Percentiles rank a stretch among this genome's conserved stretches.
These are phyloP conservation scores for Rhodotorula sp. DNA, from an alignment of 1,284 basidiomycete species.

Conservation along the genomic window DNA sequence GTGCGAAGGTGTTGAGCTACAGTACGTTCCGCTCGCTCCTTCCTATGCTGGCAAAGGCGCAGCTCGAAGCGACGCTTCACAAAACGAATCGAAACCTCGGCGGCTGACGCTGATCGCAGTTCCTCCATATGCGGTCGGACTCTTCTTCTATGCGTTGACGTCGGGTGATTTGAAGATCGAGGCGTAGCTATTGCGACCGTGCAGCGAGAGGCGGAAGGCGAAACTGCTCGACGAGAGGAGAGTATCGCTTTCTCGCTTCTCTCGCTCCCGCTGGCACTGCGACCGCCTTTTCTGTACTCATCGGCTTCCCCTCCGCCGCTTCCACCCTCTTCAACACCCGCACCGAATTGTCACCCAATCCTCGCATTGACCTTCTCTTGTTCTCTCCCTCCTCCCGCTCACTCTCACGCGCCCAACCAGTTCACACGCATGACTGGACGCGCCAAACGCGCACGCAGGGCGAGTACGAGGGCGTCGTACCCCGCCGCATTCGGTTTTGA, in stretches of 20 bases:
- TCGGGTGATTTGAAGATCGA: slow-evolving; percentile 28
- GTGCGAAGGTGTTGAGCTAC: slow-evolving; percentile 15
- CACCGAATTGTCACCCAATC: neutral
- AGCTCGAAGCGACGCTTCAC: too few relatives aligned
- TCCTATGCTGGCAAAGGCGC: neutral
- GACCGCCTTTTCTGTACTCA: too few relatives aligned
- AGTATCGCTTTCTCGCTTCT: neutral
- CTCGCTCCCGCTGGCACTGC: neutral
- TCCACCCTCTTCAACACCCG: too few relatives aligned
- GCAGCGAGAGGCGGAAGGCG: neutral
- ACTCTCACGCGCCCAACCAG: slow-evolving; percentile 6
- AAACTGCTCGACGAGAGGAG: neutral
- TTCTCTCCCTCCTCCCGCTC: neutral
- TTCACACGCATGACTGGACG: slow-evolving; percentile 79
- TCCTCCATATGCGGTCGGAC: slow-evolving; percentile 35
- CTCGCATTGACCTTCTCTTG: neutral
- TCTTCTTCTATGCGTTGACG: slow-evolving; percentile 29
- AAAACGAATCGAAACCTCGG: too few relatives aligned
- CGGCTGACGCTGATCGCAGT: slow-evolving; percentile 6
- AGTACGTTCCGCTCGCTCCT: neutral
- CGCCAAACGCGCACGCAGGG: slow-evolving; percentile 64
- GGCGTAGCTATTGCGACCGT: neutral
- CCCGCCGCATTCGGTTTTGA: slow-evolving; percentile 67
- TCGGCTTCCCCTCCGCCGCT: too few relatives aligned
- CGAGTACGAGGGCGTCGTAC: slow-evolving; percentile 79